Evolutionary conservation across 371 early-diverging fungal species (phyloP).

Genomic region (Phascolomyces articulosus): DNA sequence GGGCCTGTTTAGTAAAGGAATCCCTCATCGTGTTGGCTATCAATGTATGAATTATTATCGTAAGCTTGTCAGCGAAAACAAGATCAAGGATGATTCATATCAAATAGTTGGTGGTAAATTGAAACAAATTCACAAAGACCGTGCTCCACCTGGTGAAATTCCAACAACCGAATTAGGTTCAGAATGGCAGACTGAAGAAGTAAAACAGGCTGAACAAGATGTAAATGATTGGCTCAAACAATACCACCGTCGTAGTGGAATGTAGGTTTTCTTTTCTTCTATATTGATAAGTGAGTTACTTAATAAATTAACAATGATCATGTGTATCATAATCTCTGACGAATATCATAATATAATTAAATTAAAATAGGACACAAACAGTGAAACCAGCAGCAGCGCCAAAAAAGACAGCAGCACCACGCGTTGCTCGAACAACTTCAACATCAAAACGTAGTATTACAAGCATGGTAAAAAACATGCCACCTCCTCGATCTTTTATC

Average conservation of each 20-base stretch:
- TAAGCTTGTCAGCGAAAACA: slow-evolving; percentile 49
- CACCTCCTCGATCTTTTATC: slow-evolving; percentile 10
- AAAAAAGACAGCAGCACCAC: slow-evolving; percentile 20
- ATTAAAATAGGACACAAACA: background rate
- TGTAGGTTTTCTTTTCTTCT: slow-evolving; percentile 10
- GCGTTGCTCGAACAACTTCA: slow-evolving; percentile 15
- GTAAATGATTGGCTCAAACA: slow-evolving; percentile 60
- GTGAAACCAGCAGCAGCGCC: slow-evolving; percentile 19
- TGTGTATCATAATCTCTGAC: no score
- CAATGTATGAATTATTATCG: slow-evolving; percentile 69
- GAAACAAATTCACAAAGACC: slow-evolving; percentile 47
- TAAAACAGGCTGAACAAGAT: slow-evolving; percentile 52
- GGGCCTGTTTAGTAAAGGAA: slow-evolving; percentile 62
- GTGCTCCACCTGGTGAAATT: slow-evolving; percentile 34
- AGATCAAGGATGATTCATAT: slow-evolving; percentile 54
- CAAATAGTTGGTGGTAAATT: slow-evolving; percentile 56
- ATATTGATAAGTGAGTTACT: no score
- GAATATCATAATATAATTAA: no score
- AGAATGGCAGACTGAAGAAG: slow-evolving; percentile 57
- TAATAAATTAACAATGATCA: no score
- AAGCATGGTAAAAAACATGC: slow-evolving; percentile 32
- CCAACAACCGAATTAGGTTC: slow-evolving; percentile 48
- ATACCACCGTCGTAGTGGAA: slow-evolving; percentile 44
- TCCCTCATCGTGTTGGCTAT: slow-evolving; percentile 66
- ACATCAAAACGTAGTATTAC: slow-evolving; percentile 22